Evolutionary conservation across 1,139 yeast genomes (phyloP), one percentile per base, ranked within the genome.

Genomic region (Scheffersomyces cryptocercus): DNA sequence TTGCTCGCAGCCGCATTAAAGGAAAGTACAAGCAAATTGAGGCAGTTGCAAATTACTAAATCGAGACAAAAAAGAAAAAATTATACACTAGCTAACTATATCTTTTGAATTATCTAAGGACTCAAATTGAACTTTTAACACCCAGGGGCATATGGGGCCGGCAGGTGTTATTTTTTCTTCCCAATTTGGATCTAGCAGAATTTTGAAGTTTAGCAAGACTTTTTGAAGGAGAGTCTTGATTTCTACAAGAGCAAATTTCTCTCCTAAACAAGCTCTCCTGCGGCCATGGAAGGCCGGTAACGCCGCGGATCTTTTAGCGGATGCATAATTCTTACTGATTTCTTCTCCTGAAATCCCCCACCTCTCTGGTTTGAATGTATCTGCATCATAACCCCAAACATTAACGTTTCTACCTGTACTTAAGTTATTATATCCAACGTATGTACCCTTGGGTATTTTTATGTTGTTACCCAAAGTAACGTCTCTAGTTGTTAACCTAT

Each of bases 261-360:
- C 86, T 4, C 87, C 87, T 29, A 82, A 58, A 56, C 87, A 82
- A 0, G 85, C 85, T 38, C 87, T 62, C 48, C 68, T 76, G 10
- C 85, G 73, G 5, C 87, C 87, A 54, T 82, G 86, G 51, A 82
- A 82, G 0, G 84, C 76, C 5, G 82, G 75, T 33, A 82, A 57
- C 8, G 64, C 65, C 9, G 77, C 70, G 15, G 56, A 60, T 40
- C 77, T 65, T 55, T 82, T 82, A 6, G 79, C 70, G 5, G 46
- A 49, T 20, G 67, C 59, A 64, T 77, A 82, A 12, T 58, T 68
- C 29, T 55, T 55, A 28, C 58, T 53, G 3, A 81, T 66, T 14
- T 70, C 72, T 2, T 64, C 68, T 2, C 59, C 52, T 0, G 60
- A 55, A 0, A 11, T 20, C 0, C 85, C 85, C 89, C 89, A 84